phyloP scores from a whole-genome alignment of 768 basidiomycete genomes.

The Exidia glandulosa region DNA sequence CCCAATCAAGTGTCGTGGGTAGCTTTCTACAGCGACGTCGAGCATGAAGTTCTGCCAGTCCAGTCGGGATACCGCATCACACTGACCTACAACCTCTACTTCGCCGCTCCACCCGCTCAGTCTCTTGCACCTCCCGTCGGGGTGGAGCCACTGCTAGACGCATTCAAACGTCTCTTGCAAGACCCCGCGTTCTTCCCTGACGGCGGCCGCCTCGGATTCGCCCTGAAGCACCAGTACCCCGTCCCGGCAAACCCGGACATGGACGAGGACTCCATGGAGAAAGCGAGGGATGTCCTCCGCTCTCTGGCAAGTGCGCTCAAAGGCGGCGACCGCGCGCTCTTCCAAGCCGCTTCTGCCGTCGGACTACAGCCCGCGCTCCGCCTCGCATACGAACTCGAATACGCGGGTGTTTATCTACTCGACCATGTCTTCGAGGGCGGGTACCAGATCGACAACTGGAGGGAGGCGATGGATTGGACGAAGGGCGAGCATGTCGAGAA shows the following conservation, averaged over 20 bases:
- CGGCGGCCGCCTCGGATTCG: conserved; percentile 6
- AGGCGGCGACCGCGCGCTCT: background rate
- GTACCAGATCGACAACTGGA: background rate
- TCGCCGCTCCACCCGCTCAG: background rate
- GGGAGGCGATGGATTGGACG: background rate
- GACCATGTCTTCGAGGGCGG: background rate
- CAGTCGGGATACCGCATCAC: no score
- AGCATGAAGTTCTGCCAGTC: no score
- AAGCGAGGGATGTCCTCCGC: background rate
- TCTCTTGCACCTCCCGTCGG: background rate
- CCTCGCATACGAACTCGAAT: background rate
- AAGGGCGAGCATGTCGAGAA: background rate
- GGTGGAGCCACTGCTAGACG: background rate
- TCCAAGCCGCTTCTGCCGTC: background rate
- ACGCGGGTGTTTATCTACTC: background rate
- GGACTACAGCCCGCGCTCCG: background rate
- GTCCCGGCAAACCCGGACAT: background rate
- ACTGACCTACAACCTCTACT: background rate
- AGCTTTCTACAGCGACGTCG: no score
- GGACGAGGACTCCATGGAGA: background rate
- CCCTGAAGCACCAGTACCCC: conserved; percentile 4
- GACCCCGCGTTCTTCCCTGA: conserved; percentile 1
- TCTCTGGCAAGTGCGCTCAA: background rate
- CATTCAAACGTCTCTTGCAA: background rate
- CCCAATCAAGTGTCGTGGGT: background rate